These are phyloP conservation scores for Rhodotorula sp. DNA, from an alignment of 1,284 basidiomycete species.

Conservation along the genomic window DNA sequence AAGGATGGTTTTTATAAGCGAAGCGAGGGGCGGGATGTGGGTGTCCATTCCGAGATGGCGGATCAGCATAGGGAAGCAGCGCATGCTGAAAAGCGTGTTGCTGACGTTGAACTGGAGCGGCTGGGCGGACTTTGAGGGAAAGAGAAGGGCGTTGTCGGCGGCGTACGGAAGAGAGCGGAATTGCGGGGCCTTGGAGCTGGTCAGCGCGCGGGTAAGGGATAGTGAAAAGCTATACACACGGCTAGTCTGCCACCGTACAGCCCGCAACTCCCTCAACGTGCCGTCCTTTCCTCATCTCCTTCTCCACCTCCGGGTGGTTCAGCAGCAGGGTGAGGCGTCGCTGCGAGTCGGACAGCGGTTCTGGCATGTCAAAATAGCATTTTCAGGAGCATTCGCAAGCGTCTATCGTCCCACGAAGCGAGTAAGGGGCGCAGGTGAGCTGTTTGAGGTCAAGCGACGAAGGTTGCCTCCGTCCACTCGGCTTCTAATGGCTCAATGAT, in stretches of 20 bases:
- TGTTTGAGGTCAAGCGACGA: too few species aligned
- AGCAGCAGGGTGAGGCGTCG: too few species aligned
- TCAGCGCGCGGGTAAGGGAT: not conserved
- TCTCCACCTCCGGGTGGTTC: not conserved
- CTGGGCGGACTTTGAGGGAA: not conserved
- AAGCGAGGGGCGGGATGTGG: too few species aligned
- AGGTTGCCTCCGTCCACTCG: too few species aligned
- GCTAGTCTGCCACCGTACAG: not conserved
- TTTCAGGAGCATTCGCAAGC: too few species aligned
- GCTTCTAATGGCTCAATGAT: too few species aligned
- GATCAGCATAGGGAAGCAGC: slow-evolving; percentile 15
- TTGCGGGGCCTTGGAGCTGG: not conserved
- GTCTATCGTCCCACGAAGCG: too few species aligned
- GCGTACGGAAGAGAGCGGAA: slow-evolving; percentile 13
- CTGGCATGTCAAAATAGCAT: too few species aligned
- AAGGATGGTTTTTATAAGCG: too few species aligned
- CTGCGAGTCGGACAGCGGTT: too few species aligned
- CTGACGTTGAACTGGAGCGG: slow-evolving; percentile 9
- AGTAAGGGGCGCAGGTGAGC: too few species aligned
- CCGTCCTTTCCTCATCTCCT: not conserved
- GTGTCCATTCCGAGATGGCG: not conserved
- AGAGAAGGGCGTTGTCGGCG: slow-evolving; percentile 2
- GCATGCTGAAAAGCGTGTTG: slow-evolving; percentile 7
- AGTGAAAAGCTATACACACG: not conserved
- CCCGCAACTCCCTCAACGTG: slow-evolving; percentile 1